Conservation (phyloP, 805 yeast genomes). For the Yamadazyma paraphyllophila region DNA sequence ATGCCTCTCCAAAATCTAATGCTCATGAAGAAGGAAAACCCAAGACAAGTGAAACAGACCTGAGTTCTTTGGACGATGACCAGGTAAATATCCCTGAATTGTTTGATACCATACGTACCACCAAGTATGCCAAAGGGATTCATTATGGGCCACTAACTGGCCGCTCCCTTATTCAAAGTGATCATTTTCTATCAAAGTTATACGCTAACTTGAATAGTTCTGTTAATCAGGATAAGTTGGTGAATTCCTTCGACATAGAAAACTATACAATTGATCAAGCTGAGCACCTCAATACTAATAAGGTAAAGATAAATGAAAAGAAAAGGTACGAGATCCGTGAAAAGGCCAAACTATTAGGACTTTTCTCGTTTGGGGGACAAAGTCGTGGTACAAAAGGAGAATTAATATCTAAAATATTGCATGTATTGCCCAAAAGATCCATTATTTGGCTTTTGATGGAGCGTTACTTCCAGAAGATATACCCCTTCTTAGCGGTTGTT, state of each 20-base stretch:
- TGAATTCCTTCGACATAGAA: conserved; percentile 1
- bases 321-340: conserved; percentile 12
- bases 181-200: conserved; percentile 2
- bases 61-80: background rate
- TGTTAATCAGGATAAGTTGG: conserved; percentile 2
- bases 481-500: conserved; percentile 62
- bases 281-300: too few relatives aligned
- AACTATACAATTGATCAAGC: background rate
- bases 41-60: too few relatives aligned
- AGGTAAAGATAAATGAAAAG: background rate
- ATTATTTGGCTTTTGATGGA: conserved; percentile 56
- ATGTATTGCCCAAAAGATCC: conserved; percentile 50
- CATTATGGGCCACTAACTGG: conserved; percentile 4
- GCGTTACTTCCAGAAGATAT: conserved; percentile 55
- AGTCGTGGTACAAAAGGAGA: conserved; percentile 18
- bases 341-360: conserved; percentile 20
- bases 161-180: background rate
- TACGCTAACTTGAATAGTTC: conserved; percentile 7
- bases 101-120: background rate
- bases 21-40: too few relatives aligned
- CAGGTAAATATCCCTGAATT: background rate
- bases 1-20: background rate
- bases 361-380: conserved; percentile 27
- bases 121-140: background rate
- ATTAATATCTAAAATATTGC: conserved; percentile 25